Evolutionary conservation across 2,329 filamentous ascomycete species (phyloP).

Genomic region (Achaetomium macrosporum): DNA sequence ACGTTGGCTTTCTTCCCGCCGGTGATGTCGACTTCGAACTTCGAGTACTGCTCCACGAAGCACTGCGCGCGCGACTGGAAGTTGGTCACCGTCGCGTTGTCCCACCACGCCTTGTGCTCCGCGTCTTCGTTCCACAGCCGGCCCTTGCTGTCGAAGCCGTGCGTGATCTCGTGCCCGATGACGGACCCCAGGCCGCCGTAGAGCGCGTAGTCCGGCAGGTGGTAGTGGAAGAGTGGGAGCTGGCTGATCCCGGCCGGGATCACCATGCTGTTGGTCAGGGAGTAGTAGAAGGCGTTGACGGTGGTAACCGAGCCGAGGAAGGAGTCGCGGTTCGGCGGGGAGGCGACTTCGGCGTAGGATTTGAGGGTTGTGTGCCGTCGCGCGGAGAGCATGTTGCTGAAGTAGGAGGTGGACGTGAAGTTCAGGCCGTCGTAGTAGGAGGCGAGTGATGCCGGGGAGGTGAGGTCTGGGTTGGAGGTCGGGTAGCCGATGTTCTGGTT

Average conservation of each 20-base stretch:
- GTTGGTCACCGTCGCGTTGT: constrained; percentile 48
- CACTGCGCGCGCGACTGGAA: constrained; percentile 58
- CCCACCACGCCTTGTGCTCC: constrained; percentile 64
- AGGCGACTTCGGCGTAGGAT: constrained; percentile 44
- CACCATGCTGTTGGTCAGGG: constrained; percentile 60
- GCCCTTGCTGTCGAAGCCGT: constrained; percentile 63
- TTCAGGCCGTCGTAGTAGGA: constrained; percentile 46
- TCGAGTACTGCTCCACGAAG: constrained; percentile 61
- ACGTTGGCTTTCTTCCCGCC: constrained; percentile 50
- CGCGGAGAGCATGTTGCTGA: constrained; percentile 48
- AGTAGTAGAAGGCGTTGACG: constrained; percentile 59
- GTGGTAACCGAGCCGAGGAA: neutral
- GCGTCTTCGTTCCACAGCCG: constrained; percentile 60
- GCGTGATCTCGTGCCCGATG: constrained; percentile 36
- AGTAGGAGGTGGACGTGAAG: constrained; percentile 40
- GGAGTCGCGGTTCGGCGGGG: constrained; percentile 47
- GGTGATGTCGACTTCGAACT: constrained; percentile 52
- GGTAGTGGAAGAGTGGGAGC: constrained; percentile 57
- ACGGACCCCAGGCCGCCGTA: constrained; percentile 54
- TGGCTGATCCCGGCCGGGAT: constrained; percentile 68
- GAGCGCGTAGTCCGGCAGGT: constrained; percentile 57
- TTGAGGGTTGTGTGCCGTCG: neutral
- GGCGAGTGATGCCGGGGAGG: constrained; percentile 47
- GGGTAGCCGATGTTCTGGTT: constrained; percentile 60
- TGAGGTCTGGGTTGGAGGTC: constrained; percentile 30